phyloP scores from a whole-genome alignment of 495 filamentous ascomycete species.

The Aspergillus hancockii region DNA sequence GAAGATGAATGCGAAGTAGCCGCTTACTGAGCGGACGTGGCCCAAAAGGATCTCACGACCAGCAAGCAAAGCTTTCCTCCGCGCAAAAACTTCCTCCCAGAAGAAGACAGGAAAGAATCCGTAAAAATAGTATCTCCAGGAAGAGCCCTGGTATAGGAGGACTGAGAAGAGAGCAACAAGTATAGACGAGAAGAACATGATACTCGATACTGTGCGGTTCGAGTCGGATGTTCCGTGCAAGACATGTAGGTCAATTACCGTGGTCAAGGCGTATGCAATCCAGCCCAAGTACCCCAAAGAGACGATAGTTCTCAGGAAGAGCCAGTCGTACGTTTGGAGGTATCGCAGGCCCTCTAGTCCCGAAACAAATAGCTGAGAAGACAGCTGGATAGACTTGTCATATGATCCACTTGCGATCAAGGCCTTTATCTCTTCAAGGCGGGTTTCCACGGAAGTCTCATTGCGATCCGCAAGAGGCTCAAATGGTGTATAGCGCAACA shows the following conservation, averaged over 20 bases:
- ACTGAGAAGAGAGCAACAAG: slow-evolving; percentile 74
- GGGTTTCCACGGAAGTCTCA: slow-evolving; percentile 62
- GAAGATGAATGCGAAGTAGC: slow-evolving; percentile 53
- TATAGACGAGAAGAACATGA: slow-evolving; percentile 71
- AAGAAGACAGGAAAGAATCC: slow-evolving; percentile 89
- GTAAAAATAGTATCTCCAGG: slow-evolving; percentile 88
- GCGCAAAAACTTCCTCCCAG: slow-evolving; percentile 94
- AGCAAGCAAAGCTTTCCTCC: slow-evolving; percentile 65
- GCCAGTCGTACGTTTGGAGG: slow-evolving; percentile 95
- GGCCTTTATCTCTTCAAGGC: slow-evolving; percentile 65
- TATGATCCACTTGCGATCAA: slow-evolving; percentile 67
- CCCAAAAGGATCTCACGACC: slow-evolving; percentile 70
- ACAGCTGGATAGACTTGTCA: slow-evolving; percentile 73
- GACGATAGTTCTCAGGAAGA: slow-evolving; percentile 92
- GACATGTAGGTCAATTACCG: slow-evolving; percentile 87
- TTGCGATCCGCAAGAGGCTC: slow-evolving; percentile 55
- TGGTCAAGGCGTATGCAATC: slow-evolving; percentile 93
- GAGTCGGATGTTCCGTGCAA: slow-evolving; percentile 70
- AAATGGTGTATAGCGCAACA: slow-evolving; percentile 78
- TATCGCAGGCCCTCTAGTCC: slow-evolving; percentile 88
- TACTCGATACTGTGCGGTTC: slow-evolving; percentile 61
- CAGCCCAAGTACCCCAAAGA: slow-evolving; percentile 94
- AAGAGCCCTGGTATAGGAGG: slow-evolving; percentile 75
- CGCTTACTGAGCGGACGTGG: slow-evolving; percentile 59
- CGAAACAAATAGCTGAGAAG: slow-evolving; percentile 70